These are phyloP conservation scores for Eutrema japonicum DNA, from an alignment of 345 rosid species.

Conservation along the genomic window DNA sequence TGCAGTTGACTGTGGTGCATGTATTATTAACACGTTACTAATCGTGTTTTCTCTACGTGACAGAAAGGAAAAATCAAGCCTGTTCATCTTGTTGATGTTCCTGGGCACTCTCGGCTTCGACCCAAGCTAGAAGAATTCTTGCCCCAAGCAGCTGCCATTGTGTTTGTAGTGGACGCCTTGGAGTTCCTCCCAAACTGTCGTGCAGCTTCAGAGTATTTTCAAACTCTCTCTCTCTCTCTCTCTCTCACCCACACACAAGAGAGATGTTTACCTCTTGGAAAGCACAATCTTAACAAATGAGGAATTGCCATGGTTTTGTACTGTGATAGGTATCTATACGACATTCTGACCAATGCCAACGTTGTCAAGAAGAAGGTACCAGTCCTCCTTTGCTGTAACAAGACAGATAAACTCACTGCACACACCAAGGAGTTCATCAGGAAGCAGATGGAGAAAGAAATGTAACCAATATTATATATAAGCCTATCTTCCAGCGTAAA, in stretches of 20 bases:
- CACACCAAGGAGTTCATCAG: constrained; percentile 90
- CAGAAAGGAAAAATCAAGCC: constrained; percentile 77
- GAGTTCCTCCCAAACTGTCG: constrained; percentile 85
- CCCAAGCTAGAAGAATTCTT: constrained; percentile 79
- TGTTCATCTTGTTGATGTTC: constrained; percentile 90
- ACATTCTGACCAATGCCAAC: constrained; percentile 76
- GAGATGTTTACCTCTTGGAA: neutral
- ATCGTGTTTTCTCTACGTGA: constrained; percentile 26
- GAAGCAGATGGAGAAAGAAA: constrained; percentile 95
- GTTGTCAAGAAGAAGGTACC: constrained; percentile 86
- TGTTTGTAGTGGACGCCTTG: constrained; percentile 86
- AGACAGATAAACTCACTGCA: constrained; percentile 94
- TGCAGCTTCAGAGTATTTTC: constrained; percentile 74
- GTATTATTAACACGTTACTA: neutral
- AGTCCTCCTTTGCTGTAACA: constrained; percentile 86
- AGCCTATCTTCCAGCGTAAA: neutral
- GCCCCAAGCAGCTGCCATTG: constrained; percentile 85
- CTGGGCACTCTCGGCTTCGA: constrained; percentile 91
- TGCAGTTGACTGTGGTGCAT: constrained; percentile 6
- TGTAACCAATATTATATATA: constrained; percentile 48
- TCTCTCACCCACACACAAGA: neutral
- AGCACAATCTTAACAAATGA: neutral
- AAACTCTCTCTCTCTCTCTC: constrained; percentile 5
- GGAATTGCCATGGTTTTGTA: constrained; percentile 21
- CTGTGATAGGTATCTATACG: constrained; percentile 72